phyloP scores from a whole-genome alignment of 441 rosid species.

The Bocquillonia castaneifolia region DNA sequence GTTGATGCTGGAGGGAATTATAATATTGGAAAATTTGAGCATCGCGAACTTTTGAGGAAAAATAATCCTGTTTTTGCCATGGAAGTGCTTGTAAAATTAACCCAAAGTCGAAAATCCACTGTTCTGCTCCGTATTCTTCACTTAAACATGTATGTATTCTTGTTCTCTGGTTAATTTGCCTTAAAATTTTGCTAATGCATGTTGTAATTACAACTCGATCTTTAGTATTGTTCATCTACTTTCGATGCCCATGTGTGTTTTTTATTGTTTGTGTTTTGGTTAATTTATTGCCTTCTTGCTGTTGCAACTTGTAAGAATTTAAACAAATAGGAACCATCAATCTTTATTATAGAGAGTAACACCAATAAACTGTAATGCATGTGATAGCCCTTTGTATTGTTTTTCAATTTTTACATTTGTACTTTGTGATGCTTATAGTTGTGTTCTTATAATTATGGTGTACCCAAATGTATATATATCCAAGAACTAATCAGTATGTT shows the following conservation, averaged over 20 bases:
- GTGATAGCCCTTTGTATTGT: not conserved
- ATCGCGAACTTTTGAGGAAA: conserved; percentile 34
- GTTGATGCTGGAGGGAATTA: conserved; percentile 29
- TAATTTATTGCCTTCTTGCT: not conserved
- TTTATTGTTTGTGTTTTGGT: not conserved
- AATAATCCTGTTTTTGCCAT: conserved; percentile 40
- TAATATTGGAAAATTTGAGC: conserved; percentile 29
- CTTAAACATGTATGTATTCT: conserved; percentile 48
- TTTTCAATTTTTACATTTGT: not conserved
- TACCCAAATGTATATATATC: conserved; percentile 1
- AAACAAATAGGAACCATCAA: not conserved
- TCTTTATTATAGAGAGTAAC: not conserved
- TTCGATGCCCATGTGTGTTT: not conserved
- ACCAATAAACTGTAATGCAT: not conserved
- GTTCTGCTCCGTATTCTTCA: conserved; percentile 47
- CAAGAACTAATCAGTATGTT: not conserved
- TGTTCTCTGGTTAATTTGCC: conserved; percentile 17
- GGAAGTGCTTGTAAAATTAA: conserved; percentile 45
- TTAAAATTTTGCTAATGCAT: conserved; percentile 1
- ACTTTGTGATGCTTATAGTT: not conserved
- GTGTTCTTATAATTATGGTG: conserved; percentile 1
- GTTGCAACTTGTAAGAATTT: not conserved
- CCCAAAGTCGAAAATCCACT: conserved; percentile 43
- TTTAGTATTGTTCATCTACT: not conserved
- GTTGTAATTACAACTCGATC: not conserved